phyloP scores from a whole-genome alignment of 2,329 filamentous ascomycete species.

The Fusarium paranaense region DNA sequence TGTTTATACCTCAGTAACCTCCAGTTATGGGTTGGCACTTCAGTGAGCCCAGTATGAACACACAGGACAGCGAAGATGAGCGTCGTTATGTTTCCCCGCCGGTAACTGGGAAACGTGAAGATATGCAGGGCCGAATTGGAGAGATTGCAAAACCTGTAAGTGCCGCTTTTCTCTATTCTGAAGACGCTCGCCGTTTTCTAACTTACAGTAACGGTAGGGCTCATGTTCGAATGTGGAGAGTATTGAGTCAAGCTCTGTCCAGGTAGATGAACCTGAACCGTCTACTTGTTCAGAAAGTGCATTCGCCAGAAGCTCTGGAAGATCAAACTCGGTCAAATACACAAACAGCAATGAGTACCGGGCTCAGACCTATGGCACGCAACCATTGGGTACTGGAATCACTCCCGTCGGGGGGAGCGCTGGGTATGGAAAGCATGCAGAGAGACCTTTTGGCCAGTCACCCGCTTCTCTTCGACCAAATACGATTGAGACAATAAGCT shows the following conservation, averaged over 20 bases:
- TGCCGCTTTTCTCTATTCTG: not conserved
- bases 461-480: not conserved
- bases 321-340: not conserved
- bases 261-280: not conserved
- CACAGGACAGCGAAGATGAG: not conserved
- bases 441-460: not conserved
- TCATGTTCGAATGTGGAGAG: not conserved
- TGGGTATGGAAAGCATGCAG: not conserved
- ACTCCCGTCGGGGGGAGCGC: not conserved
- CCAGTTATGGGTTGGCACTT: not conserved
- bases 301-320: not conserved
- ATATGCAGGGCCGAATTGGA: not conserved
- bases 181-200: not conserved
- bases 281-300: not conserved
- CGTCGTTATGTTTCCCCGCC: not conserved
- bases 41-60: not conserved
- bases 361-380: not conserved
- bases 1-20: not conserved
- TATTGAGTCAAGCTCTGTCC: not conserved
- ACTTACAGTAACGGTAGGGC: not conserved
- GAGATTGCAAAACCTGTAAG: not conserved
- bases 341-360: not conserved
- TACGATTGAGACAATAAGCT: not conserved
- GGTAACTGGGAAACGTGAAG: not conserved
- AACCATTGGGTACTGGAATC: not conserved